Base-by-base conservation (phyloP, 2,329 filamentous ascomycete species). In the Ceratocystiopsis sp. region DNA sequence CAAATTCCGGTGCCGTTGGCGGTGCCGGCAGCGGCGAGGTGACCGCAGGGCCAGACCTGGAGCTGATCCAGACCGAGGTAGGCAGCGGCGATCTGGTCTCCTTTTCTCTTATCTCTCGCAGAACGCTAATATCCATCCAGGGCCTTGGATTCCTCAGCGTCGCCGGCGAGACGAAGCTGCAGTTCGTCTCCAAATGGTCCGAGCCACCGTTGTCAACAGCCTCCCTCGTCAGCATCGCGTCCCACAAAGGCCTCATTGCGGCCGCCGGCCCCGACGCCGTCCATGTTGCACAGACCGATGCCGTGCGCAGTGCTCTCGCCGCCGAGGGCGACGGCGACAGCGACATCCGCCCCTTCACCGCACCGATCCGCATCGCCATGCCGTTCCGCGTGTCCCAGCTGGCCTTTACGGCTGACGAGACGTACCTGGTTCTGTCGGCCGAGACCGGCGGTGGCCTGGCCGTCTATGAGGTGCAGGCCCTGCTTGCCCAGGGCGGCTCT, bases 331-430 rank as follows among this genome's bases (percentile, higher is more conserved):
- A 42, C 41, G 71, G 75, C 49, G 62, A 40, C 29, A 70, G 69
- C 47, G 76, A 87, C 49, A 64, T 80, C 43, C 76, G 80, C 48
- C 56, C 68, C 13, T 93, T 93, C 53, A 65, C 75, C 46, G 81
- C 87, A 3, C 76, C 89, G 57, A 65, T 83, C 42, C 80, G 69
- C 46, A 71, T 96, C 8, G 66, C 77, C 2, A 70, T 93, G 53
- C 74, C 82, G 11, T 71, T 77, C 54, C 78, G 81, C 52, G 73
- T 94, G 43, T 93, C 85, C 12, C 91, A 98, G 58, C 68, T 98
- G 17, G 78, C 80, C 15, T 98, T 98, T 58, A 89, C 85, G 1
- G 74, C 84, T n/a, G 84, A 93, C 54, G 93, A 95, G 57, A 76
- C 75, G 52, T 85, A 81, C 52, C 66, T 98, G 47, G 73, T 94